These are phyloP conservation scores for Cerioporus squamosus DNA, from an alignment of 1,284 basidiomycete genomes.

Conservation along the genomic window DNA sequence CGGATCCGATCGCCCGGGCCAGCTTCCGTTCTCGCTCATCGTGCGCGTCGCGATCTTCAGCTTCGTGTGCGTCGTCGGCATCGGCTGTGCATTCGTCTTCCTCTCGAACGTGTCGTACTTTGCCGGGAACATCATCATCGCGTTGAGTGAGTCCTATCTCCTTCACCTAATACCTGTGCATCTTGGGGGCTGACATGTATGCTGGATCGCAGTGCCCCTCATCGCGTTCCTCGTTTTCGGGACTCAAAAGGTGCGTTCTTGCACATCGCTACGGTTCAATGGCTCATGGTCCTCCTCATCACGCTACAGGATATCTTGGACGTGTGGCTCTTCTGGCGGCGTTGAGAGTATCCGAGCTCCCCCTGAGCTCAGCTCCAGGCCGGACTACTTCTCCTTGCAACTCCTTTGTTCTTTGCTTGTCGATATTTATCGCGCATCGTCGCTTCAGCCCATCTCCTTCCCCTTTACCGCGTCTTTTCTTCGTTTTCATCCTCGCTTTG, in stretches of 20 bases:
- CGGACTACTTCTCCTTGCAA: not conserved
- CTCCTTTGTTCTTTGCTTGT: not conserved
- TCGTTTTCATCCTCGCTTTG: not conserved
- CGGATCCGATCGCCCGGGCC: constrained; percentile 18
- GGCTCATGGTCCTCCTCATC: not conserved
- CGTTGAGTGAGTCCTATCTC: constrained; percentile 17
- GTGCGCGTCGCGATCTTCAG: constrained; percentile 25
- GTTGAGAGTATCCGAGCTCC: constrained; percentile 9
- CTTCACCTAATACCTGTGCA: not conserved
- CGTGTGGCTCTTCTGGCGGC: constrained; percentile 28
- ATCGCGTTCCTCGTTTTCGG: constrained; percentile 27
- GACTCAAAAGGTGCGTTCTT: constrained; percentile 23
- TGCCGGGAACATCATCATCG: constrained; percentile 25
- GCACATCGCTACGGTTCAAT: too few relatives aligned
- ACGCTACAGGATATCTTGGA: constrained; percentile 21
- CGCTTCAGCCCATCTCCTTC: not conserved
- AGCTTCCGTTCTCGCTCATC: constrained; percentile 27
- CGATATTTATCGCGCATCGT: constrained; percentile 6
- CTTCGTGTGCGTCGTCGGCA: constrained; percentile 25
- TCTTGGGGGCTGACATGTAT: not conserved
- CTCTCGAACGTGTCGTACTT: constrained; percentile 20
- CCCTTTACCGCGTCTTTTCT: not conserved
- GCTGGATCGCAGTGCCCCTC: constrained; percentile 21
- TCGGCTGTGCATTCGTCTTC: constrained; percentile 27
- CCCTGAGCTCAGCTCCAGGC: not conserved